Conservation (phyloP, 2,329 filamentous ascomycete species). For the Diaporthe vaccinii region DNA sequence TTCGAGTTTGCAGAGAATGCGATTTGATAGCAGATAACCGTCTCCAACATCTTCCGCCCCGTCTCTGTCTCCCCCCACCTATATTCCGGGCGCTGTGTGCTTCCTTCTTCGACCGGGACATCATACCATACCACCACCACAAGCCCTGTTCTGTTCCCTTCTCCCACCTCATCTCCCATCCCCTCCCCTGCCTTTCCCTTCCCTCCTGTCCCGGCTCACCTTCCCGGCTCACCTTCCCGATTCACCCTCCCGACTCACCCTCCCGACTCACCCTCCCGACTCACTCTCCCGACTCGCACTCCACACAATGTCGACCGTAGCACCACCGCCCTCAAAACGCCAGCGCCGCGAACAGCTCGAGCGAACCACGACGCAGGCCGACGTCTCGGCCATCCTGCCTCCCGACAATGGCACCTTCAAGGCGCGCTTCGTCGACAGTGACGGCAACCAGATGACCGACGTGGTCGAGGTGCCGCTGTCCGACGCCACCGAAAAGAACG, state of each 20-base stretch:
- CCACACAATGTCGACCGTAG: constrained; percentile 49
- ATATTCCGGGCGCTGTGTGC: neutral
- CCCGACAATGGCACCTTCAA: constrained; percentile 82
- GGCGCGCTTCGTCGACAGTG: constrained; percentile 88
- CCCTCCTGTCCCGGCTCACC: no score
- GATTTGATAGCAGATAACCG: neutral
- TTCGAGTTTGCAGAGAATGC: constrained; percentile 23
- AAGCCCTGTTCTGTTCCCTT: neutral
- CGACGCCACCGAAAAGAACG: constrained; percentile 89
- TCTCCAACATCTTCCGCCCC: neutral
- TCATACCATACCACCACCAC: neutral
- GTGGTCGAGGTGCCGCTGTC: constrained; percentile 81
- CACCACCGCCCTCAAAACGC: constrained; percentile 71
- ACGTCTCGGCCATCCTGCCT: constrained; percentile 77
- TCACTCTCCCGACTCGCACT: neutral
- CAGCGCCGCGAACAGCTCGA: constrained; percentile 83
- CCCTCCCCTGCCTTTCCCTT: neutral
- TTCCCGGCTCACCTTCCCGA: no score
- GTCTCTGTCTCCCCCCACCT: neutral
- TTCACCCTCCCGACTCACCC: no score
- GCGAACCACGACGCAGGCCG: constrained; percentile 80
- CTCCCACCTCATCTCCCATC: no score
- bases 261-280: no score
- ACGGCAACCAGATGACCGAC: constrained; percentile 79
- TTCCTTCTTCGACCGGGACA: neutral